A percentile compares a stretch with the other conserved stretches of the same genome.
phyloP scores from a whole-genome alignment of 306 rosid species.

The Arachis hypogaea region DNA sequence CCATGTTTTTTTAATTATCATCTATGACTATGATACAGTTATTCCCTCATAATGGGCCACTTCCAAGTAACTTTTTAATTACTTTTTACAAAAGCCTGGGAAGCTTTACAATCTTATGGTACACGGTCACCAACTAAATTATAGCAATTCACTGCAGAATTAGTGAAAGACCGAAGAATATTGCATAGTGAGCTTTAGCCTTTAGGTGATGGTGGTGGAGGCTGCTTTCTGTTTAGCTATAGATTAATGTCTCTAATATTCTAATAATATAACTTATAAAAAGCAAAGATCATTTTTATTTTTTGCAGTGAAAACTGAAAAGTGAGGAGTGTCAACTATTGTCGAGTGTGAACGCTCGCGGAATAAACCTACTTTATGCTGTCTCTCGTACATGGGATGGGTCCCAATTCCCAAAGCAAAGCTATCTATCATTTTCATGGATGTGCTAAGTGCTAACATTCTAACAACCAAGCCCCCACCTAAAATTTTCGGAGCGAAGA shows the following conservation, averaged over 20 bases:
- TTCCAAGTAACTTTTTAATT: not conserved
- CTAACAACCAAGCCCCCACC: not conserved
- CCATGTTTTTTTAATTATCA: not conserved
- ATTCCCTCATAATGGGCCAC: not conserved
- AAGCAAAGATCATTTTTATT: slow-evolving; percentile 2
- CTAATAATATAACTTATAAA: not conserved
- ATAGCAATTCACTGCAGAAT: not conserved
- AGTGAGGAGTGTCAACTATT: not conserved
- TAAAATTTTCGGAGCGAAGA: slow-evolving; percentile 2
- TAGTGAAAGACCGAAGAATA: not conserved
- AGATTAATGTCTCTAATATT: not conserved
- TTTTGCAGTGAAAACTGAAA: slow-evolving; percentile 22
- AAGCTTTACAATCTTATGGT: not conserved
- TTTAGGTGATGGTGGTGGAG: not conserved
- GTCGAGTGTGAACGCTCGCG: not conserved
- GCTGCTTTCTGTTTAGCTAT: not conserved
- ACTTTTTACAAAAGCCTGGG: not conserved
- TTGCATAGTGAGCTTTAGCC: not conserved
- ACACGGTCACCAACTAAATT: not conserved
- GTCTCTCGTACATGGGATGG: not conserved
- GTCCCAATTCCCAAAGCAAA: too few relatives aligned
- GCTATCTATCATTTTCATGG: not conserved
- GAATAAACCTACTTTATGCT: not conserved
- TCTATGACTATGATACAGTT: not conserved
- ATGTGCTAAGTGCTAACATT: not conserved